Conservation (phyloP, 2,329 filamentous ascomycete genomes). For the Diplodia mutila region DNA sequence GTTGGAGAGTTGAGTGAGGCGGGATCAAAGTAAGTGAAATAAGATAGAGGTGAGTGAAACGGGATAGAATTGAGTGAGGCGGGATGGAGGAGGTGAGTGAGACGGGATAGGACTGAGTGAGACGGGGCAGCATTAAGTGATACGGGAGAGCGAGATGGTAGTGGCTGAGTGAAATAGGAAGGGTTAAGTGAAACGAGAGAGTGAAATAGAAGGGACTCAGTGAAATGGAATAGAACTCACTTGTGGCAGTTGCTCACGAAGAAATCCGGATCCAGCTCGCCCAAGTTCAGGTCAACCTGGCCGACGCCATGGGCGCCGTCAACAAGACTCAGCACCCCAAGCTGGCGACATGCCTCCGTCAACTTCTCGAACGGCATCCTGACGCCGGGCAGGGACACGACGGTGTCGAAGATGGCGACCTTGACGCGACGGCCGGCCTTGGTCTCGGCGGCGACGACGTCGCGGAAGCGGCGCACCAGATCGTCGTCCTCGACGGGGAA, state of each 20-base stretch:
- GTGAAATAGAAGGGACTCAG: no score
- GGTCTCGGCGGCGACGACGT: slow-evolving; percentile 59
- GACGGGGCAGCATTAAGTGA: no score
- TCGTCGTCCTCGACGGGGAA: slow-evolving; percentile 74
- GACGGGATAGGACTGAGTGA: no score
- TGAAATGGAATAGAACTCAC: slow-evolving; percentile 31
- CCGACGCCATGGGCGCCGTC: slow-evolving; percentile 88
- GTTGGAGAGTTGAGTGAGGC: not conserved
- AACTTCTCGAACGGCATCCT: slow-evolving; percentile 77
- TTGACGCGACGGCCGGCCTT: slow-evolving; percentile 64
- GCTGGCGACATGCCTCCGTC: slow-evolving; percentile 64
- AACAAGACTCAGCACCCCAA: slow-evolving; percentile 72
- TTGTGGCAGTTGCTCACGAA: slow-evolving; percentile 88
- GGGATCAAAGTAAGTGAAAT: no score
- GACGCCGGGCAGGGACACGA: slow-evolving; percentile 78
- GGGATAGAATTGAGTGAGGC: no score
- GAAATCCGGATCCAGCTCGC: slow-evolving; percentile 75
- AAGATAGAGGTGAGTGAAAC: not conserved
- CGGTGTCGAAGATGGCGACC: slow-evolving; percentile 76
- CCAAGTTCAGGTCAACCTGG: slow-evolving; percentile 72
- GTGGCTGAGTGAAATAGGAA: no score
- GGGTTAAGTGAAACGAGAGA: no score
- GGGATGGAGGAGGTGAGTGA: no score
- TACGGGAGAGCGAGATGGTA: no score
- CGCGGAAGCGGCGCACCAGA: slow-evolving; percentile 64